These are phyloP conservation scores for Saposhnikovia divaricata DNA, from an alignment of 129 eudicot species.

Conservation along the genomic window DNA sequence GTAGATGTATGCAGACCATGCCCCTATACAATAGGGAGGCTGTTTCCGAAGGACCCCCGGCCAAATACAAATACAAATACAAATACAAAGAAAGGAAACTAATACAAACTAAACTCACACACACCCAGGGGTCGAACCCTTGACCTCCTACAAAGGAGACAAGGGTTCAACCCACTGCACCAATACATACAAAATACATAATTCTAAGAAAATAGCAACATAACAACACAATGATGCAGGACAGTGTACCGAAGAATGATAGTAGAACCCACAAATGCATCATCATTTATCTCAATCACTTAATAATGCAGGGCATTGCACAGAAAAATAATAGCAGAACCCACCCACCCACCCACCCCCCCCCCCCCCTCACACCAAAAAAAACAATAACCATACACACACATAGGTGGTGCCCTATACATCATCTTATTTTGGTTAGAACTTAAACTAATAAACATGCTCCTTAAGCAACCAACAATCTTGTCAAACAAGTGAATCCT, in stretches of 20 bases:
- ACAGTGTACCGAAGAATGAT: background rate
- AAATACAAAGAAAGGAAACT: too few species aligned
- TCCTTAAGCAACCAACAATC: background rate
- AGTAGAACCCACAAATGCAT: background rate
- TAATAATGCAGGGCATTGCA: background rate
- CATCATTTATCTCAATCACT: background rate
- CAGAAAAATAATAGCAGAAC: background rate
- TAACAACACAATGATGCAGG: background rate
- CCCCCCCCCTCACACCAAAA: background rate
- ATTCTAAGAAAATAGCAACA: background rate
- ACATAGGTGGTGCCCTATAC: background rate
- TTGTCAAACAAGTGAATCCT: background rate
- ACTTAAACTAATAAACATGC: background rate
- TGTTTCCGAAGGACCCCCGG: too few species aligned
- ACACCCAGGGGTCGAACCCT: too few species aligned
- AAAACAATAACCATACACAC: too few species aligned
- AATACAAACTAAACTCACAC: too few species aligned
- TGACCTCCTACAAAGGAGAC: too few species aligned
- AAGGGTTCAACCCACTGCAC: too few species aligned
- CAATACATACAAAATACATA: too few species aligned
- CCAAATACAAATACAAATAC: too few species aligned
- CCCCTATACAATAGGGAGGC: too few species aligned
- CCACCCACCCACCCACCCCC: background rate
- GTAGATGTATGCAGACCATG: too few species aligned
- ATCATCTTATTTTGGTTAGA: background rate